Percentiles rank a stretch among this genome's conserved stretches.
Evolutionary conservation across 441 rosid genomes (phyloP).

Genomic region (Dalechampia spathulata): DNA sequence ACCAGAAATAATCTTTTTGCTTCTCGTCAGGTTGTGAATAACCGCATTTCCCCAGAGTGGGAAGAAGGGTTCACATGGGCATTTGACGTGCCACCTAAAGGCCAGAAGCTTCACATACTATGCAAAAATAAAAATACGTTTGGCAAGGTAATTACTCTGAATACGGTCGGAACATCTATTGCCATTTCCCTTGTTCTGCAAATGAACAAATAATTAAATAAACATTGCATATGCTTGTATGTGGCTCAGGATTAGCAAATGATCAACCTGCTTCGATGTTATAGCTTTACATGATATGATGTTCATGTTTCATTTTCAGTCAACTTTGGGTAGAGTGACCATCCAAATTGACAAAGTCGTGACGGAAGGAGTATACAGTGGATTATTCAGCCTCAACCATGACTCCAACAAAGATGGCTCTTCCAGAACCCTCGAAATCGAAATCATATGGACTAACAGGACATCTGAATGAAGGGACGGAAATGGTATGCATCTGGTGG

Average conservation of each 20-base stretch:
- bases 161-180: too few relatives aligned
- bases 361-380: conserved; percentile 70
- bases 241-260: too few relatives aligned
- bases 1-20: too few relatives aligned
- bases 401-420: conserved; percentile 56
- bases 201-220: too few relatives aligned
- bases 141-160: conserved; percentile 79
- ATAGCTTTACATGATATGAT: conserved; percentile 8
- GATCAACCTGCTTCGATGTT: too few relatives aligned
- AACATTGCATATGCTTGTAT: too few relatives aligned
- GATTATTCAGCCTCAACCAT: conserved; percentile 54
- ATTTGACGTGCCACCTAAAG: conserved; percentile 92
- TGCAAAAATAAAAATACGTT: conserved; percentile 93
- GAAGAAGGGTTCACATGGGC: conserved; percentile 86
- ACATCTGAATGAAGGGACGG: conserved; percentile 30
- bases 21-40: conserved; percentile 88
- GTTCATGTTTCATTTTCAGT: conserved; percentile 29
- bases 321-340: conserved; percentile 67
- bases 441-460: conserved; percentile 74
- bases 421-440: conserved; percentile 69
- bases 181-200: too few relatives aligned
- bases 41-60: conserved; percentile 73
- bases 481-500: conserved; percentile 8
- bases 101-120: conserved; percentile 84
- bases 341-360: conserved; percentile 82